These are phyloP conservation scores for Globisporangium polare DNA, from an alignment of 352 stramenopile species.

Conservation along the genomic window DNA sequence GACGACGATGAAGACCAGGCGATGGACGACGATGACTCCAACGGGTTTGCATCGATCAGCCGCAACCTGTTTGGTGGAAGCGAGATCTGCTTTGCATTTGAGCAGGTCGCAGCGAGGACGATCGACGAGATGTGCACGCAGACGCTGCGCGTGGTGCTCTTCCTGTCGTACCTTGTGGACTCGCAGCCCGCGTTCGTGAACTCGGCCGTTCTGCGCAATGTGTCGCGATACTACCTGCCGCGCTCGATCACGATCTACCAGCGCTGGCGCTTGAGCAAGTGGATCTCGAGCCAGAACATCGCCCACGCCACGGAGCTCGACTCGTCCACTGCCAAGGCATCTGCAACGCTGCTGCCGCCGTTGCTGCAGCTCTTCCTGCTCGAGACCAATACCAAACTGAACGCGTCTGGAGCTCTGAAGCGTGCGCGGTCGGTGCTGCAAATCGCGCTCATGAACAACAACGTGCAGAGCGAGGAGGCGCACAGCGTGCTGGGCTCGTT, in stretches of 20 bases:
- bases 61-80: conserved; percentile 38
- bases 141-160: conserved; percentile 58
- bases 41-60: conserved; percentile 14
- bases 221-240: conserved; percentile 44
- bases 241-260: conserved; percentile 68
- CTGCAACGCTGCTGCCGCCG: conserved; percentile 42
- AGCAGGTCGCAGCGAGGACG: conserved; percentile 49
- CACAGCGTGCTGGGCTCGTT: conserved; percentile 52
- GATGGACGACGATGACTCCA: conserved; percentile 25
- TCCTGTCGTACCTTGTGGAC: conserved; percentile 60
- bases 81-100: conserved; percentile 58
- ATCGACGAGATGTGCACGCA: conserved; percentile 67
- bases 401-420: conserved; percentile 40
- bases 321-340: conserved; percentile 31
- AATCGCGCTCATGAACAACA: conserved; percentile 30
- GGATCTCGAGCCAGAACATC: conserved; percentile 58
- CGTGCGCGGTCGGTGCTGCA: conserved; percentile 48
- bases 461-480: conserved; percentile 47
- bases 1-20: conserved; percentile 28
- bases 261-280: conserved; percentile 63
- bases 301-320: conserved; percentile 46
- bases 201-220: conserved; percentile 30
- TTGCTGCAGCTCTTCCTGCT: conserved; percentile 65
- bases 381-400: conserved; percentile 53
- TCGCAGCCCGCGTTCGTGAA: conserved; percentile 51